These are phyloP conservation scores for Rhizophora apiculata DNA, from an alignment of 345 rosid species.

Conservation along the genomic window DNA sequence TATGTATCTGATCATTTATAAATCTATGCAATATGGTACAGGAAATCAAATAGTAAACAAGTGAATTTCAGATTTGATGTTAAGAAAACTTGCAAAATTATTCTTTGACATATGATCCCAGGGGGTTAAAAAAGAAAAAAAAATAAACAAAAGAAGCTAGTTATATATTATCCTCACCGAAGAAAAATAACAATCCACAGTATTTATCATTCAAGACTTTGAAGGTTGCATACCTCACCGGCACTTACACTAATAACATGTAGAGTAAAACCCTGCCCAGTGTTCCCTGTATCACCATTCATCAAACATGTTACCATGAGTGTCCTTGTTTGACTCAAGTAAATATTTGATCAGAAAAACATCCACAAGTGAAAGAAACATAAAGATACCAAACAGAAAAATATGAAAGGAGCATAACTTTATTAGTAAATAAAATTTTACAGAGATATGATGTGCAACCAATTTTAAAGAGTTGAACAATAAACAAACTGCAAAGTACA, in stretches of 20 bases:
- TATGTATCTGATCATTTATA: too few species aligned
- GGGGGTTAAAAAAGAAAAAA: too few species aligned
- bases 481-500: neutral
- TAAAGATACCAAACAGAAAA: conserved; percentile 3
- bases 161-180: neutral
- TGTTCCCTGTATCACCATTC: conserved; percentile 48
- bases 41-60: too few species aligned
- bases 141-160: neutral
- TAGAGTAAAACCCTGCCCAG: conserved; percentile 73
- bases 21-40: too few species aligned
- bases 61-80: too few species aligned
- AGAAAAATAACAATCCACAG: neutral
- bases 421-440: neutral
- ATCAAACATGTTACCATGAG: neutral
- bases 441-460: neutral
- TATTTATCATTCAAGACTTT: neutral
- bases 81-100: too few species aligned
- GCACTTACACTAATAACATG: conserved; percentile 65
- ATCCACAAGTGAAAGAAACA: too few species aligned
- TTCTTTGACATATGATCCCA: too few species aligned
- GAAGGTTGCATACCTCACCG: conserved; percentile 64
- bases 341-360: too few species aligned
- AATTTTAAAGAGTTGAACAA: neutral
- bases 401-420: neutral
- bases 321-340: too few species aligned